phyloP scores from a whole-genome alignment of 1,139 yeast species.

The Yamadazyma epiphylla region DNA sequence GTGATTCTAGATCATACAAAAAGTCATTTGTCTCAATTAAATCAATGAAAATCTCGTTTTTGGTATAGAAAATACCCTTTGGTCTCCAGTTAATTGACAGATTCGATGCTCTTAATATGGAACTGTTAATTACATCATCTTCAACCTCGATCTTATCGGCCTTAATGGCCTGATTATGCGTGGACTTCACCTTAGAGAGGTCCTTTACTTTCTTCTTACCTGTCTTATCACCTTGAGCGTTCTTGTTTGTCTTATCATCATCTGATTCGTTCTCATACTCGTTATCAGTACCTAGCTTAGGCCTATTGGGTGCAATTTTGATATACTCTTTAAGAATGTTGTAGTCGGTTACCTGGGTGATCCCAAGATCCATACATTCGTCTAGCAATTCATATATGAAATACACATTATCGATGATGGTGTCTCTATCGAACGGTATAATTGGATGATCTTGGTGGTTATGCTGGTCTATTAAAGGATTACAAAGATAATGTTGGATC shows the following conservation, averaged over 20 bases:
- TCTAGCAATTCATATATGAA: conserved; percentile 41
- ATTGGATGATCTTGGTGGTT: neutral
- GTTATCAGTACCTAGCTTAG: conserved; percentile 12
- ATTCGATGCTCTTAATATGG: conserved; percentile 45
- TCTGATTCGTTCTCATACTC: conserved; percentile 12
- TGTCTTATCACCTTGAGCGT: conserved; percentile 4
- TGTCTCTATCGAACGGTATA: conserved; percentile 22
- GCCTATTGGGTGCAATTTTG: conserved; percentile 35
- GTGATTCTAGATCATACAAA: conserved; percentile 30
- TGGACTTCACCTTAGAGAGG: conserved; percentile 25
- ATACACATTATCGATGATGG: conserved; percentile 36
- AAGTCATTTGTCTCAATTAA: conserved; percentile 41
- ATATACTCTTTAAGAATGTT: conserved; percentile 43
- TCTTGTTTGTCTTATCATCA: conserved; percentile 4
- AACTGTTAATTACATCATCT: conserved; percentile 47
- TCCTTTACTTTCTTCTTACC: conserved; percentile 6
- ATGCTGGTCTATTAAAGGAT: too few species aligned
- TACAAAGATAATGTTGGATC: conserved; percentile 28
- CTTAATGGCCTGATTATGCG: conserved; percentile 38
- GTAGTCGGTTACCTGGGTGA: conserved; percentile 41
- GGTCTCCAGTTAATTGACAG: conserved; percentile 48
- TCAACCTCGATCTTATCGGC: conserved; percentile 28
- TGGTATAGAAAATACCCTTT: conserved; percentile 44
- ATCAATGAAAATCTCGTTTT: conserved; percentile 45
- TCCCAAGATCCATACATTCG: conserved; percentile 45